Conservation (phyloP, 305 asterid genomes). For the Rubia peregrina region DNA sequence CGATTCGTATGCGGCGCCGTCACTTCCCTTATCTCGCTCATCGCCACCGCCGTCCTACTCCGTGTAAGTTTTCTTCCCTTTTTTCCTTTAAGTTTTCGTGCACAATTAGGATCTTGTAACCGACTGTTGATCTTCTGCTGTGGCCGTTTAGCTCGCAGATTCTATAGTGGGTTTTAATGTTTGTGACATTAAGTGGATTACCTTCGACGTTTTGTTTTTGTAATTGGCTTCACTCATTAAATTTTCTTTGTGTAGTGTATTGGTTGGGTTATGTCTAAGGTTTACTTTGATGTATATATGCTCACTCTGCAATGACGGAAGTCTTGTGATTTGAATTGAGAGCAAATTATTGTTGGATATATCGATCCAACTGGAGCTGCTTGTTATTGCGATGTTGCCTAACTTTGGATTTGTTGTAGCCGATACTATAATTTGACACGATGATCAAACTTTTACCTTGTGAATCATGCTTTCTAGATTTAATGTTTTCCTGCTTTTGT, state of each 20-base stretch:
- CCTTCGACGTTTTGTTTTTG: background rate
- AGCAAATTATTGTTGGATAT: no score
- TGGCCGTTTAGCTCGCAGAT: no score
- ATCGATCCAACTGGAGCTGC: no score
- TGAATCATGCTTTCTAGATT: no score
- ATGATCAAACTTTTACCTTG: no score
- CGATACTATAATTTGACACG: no score
- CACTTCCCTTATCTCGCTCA: conserved; percentile 53
- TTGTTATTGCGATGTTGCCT: no score
- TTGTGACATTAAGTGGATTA: background rate
- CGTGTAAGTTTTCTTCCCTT: conserved; percentile 34
- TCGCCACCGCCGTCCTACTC: conserved; percentile 55
- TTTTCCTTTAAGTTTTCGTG: no score
- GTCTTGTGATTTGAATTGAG: background rate
- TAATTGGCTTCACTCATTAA: background rate
- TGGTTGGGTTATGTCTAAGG: background rate
- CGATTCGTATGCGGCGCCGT: conserved; percentile 25
- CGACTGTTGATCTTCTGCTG: no score
- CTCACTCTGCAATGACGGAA: background rate
- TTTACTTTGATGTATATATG: background rate
- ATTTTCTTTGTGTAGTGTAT: background rate
- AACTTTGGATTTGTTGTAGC: no score
- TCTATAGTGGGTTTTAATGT: background rate
- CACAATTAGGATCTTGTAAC: background rate
- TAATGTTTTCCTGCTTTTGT: no score